These are phyloP conservation scores for Tothia fuscella DNA, from an alignment of 2,329 filamentous ascomycete genomes.

Conservation along the genomic window DNA sequence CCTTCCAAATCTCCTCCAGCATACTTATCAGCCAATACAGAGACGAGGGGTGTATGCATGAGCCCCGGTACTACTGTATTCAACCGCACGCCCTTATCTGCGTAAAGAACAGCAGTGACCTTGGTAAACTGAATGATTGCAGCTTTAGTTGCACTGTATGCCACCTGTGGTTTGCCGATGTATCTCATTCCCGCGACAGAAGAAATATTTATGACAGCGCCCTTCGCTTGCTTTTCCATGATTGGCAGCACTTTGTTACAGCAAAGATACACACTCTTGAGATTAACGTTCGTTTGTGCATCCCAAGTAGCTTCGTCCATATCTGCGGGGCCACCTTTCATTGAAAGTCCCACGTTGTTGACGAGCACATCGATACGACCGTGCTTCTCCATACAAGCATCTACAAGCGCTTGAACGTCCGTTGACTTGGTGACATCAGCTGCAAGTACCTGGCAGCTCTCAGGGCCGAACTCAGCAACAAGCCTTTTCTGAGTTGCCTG, in stretches of 20 bases:
- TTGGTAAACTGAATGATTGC: constrained; percentile 19
- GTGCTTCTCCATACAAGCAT: constrained; percentile 15
- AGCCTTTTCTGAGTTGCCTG: constrained; percentile 5
- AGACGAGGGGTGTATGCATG: constrained; percentile 19
- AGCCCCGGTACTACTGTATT: constrained; percentile 19
- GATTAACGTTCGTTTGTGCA: constrained; percentile 21
- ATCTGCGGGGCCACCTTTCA: constrained; percentile 18
- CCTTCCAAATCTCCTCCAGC: constrained; percentile 8
- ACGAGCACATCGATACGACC: constrained; percentile 17
- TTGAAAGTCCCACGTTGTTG: constrained; percentile 26
- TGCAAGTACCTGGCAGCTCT: constrained; percentile 4
- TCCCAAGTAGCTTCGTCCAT: constrained; percentile 21
- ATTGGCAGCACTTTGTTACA: constrained; percentile 20
- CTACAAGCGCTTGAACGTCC: constrained; percentile 18
- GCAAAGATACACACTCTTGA: constrained; percentile 20
- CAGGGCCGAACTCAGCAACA: constrained; percentile 1
- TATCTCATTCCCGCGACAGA: constrained; percentile 33
- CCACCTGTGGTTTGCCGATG: constrained; percentile 40
- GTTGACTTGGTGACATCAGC: constrained; percentile 18
- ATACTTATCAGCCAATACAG: constrained; percentile 9
- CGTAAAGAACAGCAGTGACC: constrained; percentile 26
- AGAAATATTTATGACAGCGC: constrained; percentile 20
- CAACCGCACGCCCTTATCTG: constrained; percentile 15
- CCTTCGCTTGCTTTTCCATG: constrained; percentile 13
- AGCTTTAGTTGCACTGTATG: constrained; percentile 27